Conservation (phyloP, 257 asterid species). For the Haberlea rhodopensis region DNA sequence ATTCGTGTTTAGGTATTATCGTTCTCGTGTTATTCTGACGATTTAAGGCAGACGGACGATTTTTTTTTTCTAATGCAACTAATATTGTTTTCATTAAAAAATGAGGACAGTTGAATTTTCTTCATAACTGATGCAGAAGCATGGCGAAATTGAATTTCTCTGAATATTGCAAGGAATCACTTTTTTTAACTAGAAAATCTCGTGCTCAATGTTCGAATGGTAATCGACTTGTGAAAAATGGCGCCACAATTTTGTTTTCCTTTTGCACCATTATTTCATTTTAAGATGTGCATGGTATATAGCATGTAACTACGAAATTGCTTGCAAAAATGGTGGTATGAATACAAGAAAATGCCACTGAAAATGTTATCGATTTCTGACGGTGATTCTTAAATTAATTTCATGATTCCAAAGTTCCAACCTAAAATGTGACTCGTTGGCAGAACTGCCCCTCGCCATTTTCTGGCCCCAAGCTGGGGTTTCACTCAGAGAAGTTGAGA, state of each 20-base stretch:
- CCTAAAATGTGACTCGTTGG: neutral
- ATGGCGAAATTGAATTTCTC: slow-evolving; percentile 10
- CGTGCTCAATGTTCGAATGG: neutral
- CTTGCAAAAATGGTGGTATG: neutral
- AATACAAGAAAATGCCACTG: too few relatives aligned
- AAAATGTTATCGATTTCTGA: too few relatives aligned
- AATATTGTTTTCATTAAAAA: too few relatives aligned
- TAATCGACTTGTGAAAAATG: neutral
- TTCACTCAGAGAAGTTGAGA: slow-evolving; percentile 46
- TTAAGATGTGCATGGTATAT: neutral
- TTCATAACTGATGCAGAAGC: neutral
- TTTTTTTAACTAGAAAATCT: neutral
- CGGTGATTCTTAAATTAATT: neutral
- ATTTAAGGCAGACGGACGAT: neutral
- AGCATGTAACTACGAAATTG: slow-evolving; percentile 3
- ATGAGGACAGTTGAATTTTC: too few relatives aligned
- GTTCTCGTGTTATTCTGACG: slow-evolving; percentile 11
- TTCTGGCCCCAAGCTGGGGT: slow-evolving; percentile 47
- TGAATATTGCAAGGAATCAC: neutral
- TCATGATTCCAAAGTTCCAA: neutral
- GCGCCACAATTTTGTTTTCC: neutral
- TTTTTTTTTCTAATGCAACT: too few relatives aligned
- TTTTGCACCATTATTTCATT: neutral
- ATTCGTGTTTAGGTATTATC: too few relatives aligned
- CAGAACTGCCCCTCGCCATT: slow-evolving; percentile 31